These are phyloP conservation scores for Lachancea dasiensis DNA, from an alignment of 805 yeast species.

Conservation along the genomic window DNA sequence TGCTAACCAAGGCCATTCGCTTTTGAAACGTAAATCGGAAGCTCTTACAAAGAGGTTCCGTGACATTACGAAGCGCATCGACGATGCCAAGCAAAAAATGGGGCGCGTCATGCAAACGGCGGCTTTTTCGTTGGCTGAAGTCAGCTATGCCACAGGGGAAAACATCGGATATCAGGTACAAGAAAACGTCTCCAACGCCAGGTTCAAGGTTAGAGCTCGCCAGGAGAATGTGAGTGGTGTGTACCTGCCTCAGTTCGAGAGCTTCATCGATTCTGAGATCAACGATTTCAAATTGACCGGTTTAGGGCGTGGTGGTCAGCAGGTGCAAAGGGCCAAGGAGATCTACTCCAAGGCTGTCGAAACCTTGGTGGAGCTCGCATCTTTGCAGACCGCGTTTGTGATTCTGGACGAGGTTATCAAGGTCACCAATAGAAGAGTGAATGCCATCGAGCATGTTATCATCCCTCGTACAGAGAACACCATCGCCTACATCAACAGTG, in stretches of 20 bases:
- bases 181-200: constrained; percentile 84
- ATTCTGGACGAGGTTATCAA: constrained; percentile 96
- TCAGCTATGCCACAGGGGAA: constrained; percentile 95
- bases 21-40: constrained; percentile 91
- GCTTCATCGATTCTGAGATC: constrained; percentile 72
- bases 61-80: constrained; percentile 89
- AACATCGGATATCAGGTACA: constrained; percentile 93
- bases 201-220: constrained; percentile 84
- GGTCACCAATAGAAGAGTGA: constrained; percentile 96
- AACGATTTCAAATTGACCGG: constrained; percentile 97
- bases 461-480: constrained; percentile 98
- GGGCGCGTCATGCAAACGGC: constrained; percentile 98
- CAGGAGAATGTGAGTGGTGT: constrained; percentile 98
- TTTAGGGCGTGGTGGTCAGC: constrained; percentile 97
- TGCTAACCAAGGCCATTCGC: constrained; percentile 92
- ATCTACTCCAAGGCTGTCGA: constrained; percentile 97
- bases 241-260: constrained; percentile 85
- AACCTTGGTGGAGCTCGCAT: constrained; percentile 90
- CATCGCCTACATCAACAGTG: constrained; percentile 84
- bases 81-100: constrained; percentile 94
- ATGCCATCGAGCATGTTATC: constrained; percentile 96
- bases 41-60: constrained; percentile 95
- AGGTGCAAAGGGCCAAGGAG: constrained; percentile 87
- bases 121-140: constrained; percentile 95
- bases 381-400: constrained; percentile 93